Conservation (phyloP, 1,284 basidiomycete species). For the Ganoderma meredithae region DNA sequence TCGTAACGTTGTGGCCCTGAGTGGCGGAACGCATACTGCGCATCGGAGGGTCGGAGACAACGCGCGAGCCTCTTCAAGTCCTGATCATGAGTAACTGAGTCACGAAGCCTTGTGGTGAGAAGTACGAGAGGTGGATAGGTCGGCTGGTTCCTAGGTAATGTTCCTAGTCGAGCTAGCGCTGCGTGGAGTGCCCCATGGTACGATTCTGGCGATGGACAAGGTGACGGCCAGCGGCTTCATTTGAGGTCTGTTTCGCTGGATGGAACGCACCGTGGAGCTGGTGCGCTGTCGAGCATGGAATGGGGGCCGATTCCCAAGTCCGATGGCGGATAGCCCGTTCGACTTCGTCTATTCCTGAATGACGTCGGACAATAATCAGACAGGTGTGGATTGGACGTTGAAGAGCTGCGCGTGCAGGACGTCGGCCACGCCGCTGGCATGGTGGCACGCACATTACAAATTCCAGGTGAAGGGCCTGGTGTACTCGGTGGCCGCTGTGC, state of each 20-base stretch:
- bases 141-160: background rate
- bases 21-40: background rate
- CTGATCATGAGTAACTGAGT: too few species aligned
- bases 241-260: background rate
- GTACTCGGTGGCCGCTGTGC: background rate
- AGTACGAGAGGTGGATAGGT: background rate
- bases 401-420: background rate
- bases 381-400: background rate
- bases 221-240: background rate
- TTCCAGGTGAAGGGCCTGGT: background rate
- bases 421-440: background rate
- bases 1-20: background rate
- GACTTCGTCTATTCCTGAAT: background rate
- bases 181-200: background rate
- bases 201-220: background rate
- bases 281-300: background rate
- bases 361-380: background rate
- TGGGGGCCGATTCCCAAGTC: background rate
- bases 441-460: background rate
- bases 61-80: background rate
- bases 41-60: background rate
- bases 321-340: background rate
- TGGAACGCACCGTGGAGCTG: background rate
- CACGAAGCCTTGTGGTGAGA: background rate
- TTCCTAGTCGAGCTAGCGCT: conserved; percentile 1